Evolutionary conservation across 1,284 basidiomycete species (phyloP).

Genomic region (Leccinum solheimii): DNA sequence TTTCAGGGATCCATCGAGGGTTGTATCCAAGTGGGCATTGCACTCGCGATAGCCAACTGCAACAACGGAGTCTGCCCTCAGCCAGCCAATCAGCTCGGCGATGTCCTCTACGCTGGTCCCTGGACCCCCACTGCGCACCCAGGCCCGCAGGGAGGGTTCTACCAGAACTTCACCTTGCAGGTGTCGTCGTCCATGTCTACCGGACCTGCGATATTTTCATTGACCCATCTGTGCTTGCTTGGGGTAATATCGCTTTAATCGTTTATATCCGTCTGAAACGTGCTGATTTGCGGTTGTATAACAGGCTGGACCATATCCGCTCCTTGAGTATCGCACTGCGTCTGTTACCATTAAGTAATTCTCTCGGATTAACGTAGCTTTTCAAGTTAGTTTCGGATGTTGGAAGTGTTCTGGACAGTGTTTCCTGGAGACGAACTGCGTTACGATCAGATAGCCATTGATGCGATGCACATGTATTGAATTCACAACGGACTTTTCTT

Average conservation of each 20-base stretch:
- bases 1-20: not conserved
- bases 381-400: not conserved
- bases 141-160: conserved; percentile 21
- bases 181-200: conserved; percentile 6
- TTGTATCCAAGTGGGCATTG: not conserved
- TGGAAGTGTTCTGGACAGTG: not conserved
- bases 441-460: not conserved
- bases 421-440: not conserved
- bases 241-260: conserved; percentile 22
- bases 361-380: not conserved
- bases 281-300: not conserved
- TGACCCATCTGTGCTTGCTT: conserved; percentile 34
- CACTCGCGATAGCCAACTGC: not conserved
- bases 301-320: conserved; percentile 26
- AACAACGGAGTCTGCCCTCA: not conserved
- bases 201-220: conserved; percentile 33
- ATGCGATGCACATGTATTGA: not conserved
- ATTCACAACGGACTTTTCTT: not conserved
- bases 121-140: not conserved
- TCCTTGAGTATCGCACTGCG: conserved; percentile 31
- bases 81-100: not conserved
- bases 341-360: conserved; percentile 13
- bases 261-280: not conserved
- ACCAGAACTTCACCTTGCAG: conserved; percentile 33
- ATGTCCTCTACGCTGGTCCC: not conserved